These are phyloP conservation scores for Agastache rugosa DNA, from an alignment of 257 asterid genomes.

Conservation along the genomic window DNA sequence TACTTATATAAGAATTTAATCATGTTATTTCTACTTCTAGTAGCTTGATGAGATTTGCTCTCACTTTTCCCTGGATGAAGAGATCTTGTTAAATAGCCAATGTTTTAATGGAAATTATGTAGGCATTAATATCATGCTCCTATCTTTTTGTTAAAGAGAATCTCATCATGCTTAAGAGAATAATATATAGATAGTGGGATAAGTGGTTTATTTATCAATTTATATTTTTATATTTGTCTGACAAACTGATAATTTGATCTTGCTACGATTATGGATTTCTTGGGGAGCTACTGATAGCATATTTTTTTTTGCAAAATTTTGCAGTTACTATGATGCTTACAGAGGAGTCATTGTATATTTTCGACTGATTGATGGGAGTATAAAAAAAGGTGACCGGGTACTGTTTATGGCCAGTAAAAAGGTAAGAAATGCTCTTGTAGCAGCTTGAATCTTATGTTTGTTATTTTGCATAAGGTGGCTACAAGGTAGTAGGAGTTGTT, in stretches of 20 bases:
- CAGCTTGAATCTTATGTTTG: conserved; percentile 26
- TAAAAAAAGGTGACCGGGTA: conserved; percentile 85
- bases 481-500: conserved; percentile 11
- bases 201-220: conserved; percentile 5
- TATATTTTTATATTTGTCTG: conserved; percentile 2
- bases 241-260: background rate
- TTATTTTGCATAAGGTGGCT: conserved; percentile 18
- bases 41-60: conserved; percentile 6
- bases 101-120: background rate
- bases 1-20: background rate
- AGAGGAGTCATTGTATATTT: conserved; percentile 96
- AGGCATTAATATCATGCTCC: background rate
- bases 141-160: conserved; percentile 19
- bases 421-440: conserved; percentile 51
- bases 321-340: conserved; percentile 95
- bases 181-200: conserved; percentile 4
- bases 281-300: conserved; percentile 38
- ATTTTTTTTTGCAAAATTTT: conserved; percentile 30
- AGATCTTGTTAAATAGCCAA: conserved; percentile 4
- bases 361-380: conserved; percentile 88
- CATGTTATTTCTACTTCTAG: conserved; percentile 15
- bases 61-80: background rate
- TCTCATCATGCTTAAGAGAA: background rate
- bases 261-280: conserved; percentile 22
- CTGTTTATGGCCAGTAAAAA: conserved; percentile 96